These are phyloP conservation scores for Alternaria dauci DNA, from an alignment of 2,329 filamentous ascomycete species.

Conservation along the genomic window DNA sequence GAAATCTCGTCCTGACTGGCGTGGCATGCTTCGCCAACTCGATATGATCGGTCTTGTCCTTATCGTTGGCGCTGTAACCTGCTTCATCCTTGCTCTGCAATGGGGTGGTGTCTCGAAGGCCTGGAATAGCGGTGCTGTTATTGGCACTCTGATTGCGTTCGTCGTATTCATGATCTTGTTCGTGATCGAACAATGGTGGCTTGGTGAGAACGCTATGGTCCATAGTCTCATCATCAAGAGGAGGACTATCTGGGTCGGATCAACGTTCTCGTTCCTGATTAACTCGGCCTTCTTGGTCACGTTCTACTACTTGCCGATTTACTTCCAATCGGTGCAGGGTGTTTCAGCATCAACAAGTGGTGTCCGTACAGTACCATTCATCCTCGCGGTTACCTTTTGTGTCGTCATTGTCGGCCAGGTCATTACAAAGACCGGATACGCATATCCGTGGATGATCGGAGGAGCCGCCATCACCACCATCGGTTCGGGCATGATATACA, in stretches of 20 bases:
- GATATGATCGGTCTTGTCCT: slow-evolving; percentile 56
- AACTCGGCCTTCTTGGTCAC: slow-evolving; percentile 44
- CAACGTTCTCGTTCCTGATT: slow-evolving; percentile 49
- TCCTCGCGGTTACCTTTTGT: slow-evolving; percentile 40
- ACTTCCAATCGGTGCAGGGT: slow-evolving; percentile 51
- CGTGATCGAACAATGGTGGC: slow-evolving; percentile 46
- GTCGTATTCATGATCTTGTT: slow-evolving; percentile 50
- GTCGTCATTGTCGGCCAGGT: slow-evolving; percentile 11
- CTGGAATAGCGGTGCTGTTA: slow-evolving; percentile 50
- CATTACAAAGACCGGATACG: slow-evolving; percentile 44
- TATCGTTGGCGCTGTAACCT: slow-evolving; percentile 52
- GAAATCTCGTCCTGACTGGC: slow-evolving; percentile 26
- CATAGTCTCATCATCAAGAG: slow-evolving; percentile 50
- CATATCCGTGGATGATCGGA: slow-evolving; percentile 45
- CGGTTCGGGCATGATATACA: slow-evolving; percentile 55
- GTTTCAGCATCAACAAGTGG: slow-evolving; percentile 50
- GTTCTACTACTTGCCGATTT: slow-evolving; percentile 60
- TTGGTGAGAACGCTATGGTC: slow-evolving; percentile 55
- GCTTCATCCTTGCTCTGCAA: slow-evolving; percentile 58
- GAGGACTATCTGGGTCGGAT: slow-evolving; percentile 48
- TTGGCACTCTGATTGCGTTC: slow-evolving; percentile 58
- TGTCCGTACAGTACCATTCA: slow-evolving; percentile 54
- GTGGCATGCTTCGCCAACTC: slow-evolving; percentile 55
- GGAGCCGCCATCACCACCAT: slow-evolving; percentile 45
- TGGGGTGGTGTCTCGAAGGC: slow-evolving; percentile 50